Conservation (phyloP, 345 rosid genomes). For the Citrus maxima region DNA sequence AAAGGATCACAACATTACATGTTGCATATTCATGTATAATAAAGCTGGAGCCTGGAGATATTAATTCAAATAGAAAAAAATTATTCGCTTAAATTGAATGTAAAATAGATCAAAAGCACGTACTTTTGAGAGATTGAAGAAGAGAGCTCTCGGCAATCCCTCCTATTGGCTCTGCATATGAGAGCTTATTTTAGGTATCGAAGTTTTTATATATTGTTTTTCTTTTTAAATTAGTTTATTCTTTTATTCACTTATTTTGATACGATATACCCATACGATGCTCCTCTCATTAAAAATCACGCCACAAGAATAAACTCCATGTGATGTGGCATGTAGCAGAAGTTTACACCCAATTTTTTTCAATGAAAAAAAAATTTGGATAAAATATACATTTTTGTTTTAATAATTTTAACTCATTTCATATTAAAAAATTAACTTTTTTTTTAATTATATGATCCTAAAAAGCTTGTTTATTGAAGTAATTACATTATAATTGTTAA, state of each 20-base stretch:
- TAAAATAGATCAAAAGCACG: neutral
- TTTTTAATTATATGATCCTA: too few species aligned
- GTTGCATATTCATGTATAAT: neutral
- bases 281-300: neutral
- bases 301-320: neutral
- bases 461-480: too few species aligned
- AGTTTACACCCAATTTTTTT: too few species aligned
- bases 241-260: neutral
- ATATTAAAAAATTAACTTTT: too few species aligned
- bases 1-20: neutral
- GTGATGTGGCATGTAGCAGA: slow-evolving; percentile 11
- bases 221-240: neutral
- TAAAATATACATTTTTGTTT: too few species aligned
- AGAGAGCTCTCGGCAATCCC: slow-evolving; percentile 8
- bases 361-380: too few species aligned
- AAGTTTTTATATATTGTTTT: neutral
- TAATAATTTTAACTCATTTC: too few species aligned
- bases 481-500: too few species aligned
- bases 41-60: slow-evolving; percentile 16
- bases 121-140: slow-evolving; percentile 13
- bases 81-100: neutral
- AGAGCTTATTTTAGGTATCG: neutral
- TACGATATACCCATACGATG: slow-evolving; percentile 11
- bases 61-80: neutral
- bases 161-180: neutral